Evolutionary conservation across 2,329 filamentous ascomycete genomes (phyloP), one percentile per base, ranked within the genome.

Genomic region (Penicillium sp.): DNA sequence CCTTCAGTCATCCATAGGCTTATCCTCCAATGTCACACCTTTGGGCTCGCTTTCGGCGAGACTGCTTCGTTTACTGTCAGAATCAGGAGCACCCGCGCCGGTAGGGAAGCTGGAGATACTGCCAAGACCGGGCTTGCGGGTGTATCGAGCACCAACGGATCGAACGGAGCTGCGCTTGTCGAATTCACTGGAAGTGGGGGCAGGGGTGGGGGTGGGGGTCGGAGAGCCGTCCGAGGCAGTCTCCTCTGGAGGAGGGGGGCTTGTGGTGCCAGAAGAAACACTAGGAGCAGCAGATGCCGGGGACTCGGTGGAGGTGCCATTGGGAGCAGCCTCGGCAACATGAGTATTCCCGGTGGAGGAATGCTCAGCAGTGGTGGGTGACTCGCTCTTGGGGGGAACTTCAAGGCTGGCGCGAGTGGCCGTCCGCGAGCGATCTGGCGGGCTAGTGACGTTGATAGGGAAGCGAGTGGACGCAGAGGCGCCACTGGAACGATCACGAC

Each of bases 401-500:
- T 96, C 92, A 2, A 97, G 84, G 71, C 91, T 95, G 49, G 87
- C 80, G 64, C 51, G 82, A 17, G 85, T 76, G 42, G 81, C 81
- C 55, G 86, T 68, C 70, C 75, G 69, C 58, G 49, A 41, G 22
- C 73, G 81, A 61, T 78, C 81, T 58, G 82, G 79, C 62, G 85
- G 88, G 69, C 78, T 84, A 65, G 85, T 86, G 5, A 90, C 87
- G 65, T 87, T 84, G 65, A 97, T 90, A 0, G 92, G 95, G 81
- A 96, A 97, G 42, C 92, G 86, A 8, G 90, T 96, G 71, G 90
- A 95, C 74, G 88, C 88, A 31, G 88, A 79, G 56, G 83, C 79
- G 57, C 81, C 81, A 35, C 86, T 88, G 73, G 91, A 96, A 67
- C 90, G 87, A 71, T 97, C 93, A 64, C 93, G 88, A 58, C 91